A percentile compares a stretch with the other conserved stretches of the same genome.
Conservation (phyloP, 73 alveolate genomes). For the Symbiodinium pilosum region DNA sequence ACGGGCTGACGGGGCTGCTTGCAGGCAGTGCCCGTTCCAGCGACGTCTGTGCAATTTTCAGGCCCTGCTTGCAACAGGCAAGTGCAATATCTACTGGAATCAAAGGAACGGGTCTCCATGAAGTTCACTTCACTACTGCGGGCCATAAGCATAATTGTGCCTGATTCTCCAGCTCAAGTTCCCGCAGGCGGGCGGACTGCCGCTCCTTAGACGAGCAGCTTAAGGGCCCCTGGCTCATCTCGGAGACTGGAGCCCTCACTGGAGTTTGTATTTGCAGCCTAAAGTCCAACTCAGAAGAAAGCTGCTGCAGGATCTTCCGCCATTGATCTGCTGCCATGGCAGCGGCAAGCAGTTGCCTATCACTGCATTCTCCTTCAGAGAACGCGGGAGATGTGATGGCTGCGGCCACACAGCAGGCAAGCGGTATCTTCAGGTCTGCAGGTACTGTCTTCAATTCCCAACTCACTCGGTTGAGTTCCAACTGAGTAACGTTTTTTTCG, state of each 20-base stretch:
- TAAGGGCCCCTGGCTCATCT: no score
- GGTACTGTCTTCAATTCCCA: not conserved
- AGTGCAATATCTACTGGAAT: no score
- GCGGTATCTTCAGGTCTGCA: no score
- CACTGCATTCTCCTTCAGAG: conserved; percentile 6
- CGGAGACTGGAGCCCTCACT: no score
- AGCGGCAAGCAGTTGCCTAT: no score
- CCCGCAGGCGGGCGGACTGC: not conserved
- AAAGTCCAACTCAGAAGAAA: not conserved
- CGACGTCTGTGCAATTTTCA: not conserved
- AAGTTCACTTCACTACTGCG: no score
- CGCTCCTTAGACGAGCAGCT: not conserved
- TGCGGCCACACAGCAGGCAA: not conserved
- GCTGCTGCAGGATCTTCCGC: not conserved
- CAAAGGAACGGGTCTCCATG: no score
- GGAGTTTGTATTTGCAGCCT: not conserved
- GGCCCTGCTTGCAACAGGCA: not conserved
- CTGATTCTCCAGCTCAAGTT: conserved; percentile 1
- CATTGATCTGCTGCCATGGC: not conserved
- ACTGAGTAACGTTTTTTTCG: no score
- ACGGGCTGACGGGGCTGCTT: not conserved
- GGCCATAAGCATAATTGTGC: no score
- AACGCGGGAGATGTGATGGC: not conserved
- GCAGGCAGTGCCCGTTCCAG: not conserved
- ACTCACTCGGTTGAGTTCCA: no score